These are phyloP conservation scores for Ilex asprella DNA, from an alignment of 257 asterid species.

Conservation along the genomic window DNA sequence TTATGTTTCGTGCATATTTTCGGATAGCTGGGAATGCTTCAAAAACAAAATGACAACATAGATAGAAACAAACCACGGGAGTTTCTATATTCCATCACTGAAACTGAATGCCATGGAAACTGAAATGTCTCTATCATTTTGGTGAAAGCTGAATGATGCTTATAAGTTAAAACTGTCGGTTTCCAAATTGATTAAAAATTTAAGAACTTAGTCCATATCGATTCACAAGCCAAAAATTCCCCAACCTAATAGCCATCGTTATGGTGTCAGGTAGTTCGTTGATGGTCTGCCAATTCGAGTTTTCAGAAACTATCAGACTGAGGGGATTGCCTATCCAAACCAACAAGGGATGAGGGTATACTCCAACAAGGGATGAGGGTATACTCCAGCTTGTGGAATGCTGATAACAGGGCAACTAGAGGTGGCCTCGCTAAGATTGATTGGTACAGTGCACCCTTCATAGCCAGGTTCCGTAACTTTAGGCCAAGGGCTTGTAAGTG, in stretches of 20 bases:
- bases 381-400: constrained; percentile 9
- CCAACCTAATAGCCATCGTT: neutral
- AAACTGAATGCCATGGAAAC: neutral
- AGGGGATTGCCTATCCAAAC: constrained; percentile 9
- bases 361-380: constrained; percentile 7
- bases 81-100: neutral
- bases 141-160: too few species aligned
- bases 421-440: constrained; percentile 10
- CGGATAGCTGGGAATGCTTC: neutral
- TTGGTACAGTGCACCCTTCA: constrained; percentile 10
- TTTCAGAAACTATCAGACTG: constrained; percentile 4
- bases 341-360: constrained; percentile 7
- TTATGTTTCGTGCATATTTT: neutral
- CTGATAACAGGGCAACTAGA: constrained; percentile 12
- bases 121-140: too few species aligned
- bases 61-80: neutral
- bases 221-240: too few species aligned
- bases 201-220: too few species aligned
- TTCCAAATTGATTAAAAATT: neutral
- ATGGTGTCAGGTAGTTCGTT: constrained; percentile 5
- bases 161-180: neutral
- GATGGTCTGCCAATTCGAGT: constrained; percentile 10
- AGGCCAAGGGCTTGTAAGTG: constrained; percentile 2
- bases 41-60: neutral
- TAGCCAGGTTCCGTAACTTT: constrained; percentile 3